Conservation (phyloP, 2,329 filamentous ascomycete species). For the Raffaelea deltoideospora region DNA sequence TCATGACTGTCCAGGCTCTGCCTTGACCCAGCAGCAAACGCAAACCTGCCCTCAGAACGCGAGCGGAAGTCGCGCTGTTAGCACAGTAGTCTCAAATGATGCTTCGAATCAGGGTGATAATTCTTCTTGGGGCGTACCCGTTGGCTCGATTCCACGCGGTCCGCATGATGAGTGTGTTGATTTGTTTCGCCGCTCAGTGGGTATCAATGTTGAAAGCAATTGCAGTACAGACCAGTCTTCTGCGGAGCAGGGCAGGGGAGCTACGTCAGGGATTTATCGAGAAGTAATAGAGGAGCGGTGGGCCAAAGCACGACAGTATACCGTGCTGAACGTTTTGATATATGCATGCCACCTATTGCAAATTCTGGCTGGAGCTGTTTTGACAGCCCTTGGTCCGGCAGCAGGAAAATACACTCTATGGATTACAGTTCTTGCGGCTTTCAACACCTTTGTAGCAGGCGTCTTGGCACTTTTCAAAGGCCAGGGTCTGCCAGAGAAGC, state of each 20-base stretch:
- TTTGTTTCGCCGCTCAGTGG: slow-evolving; percentile 27
- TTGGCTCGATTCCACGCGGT: slow-evolving; percentile 19
- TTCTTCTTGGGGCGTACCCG: slow-evolving; percentile 22
- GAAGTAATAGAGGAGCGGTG: slow-evolving; percentile 19
- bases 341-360: slow-evolving; percentile 28
- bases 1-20: too few species aligned
- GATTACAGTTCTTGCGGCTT: slow-evolving; percentile 43
- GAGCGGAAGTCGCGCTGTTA: too few species aligned
- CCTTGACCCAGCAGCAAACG: too few species aligned
- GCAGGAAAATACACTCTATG: slow-evolving; percentile 31
- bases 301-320: slow-evolving; percentile 18
- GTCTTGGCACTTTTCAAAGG: slow-evolving; percentile 40
- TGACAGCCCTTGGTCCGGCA: slow-evolving; percentile 29
- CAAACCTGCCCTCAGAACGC: too few species aligned
- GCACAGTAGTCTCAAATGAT: too few species aligned
- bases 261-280: slow-evolving; percentile 25
- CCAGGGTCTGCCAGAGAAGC: slow-evolving; percentile 30
- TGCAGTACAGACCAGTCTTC: slow-evolving; percentile 11
- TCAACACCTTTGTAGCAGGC: slow-evolving; percentile 49
- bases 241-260: slow-evolving; percentile 19
- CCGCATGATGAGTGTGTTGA: slow-evolving; percentile 23
- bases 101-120: too few species aligned
- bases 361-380: slow-evolving; percentile 29
- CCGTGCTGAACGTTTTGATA: slow-evolving; percentile 19
- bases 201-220: slow-evolving; percentile 20